A percentile compares a stretch with the other conserved stretches of the same genome.
Evolutionary conservation across 768 basidiomycete genomes (phyloP).

Genomic region (Leccinum fibrillosum): DNA sequence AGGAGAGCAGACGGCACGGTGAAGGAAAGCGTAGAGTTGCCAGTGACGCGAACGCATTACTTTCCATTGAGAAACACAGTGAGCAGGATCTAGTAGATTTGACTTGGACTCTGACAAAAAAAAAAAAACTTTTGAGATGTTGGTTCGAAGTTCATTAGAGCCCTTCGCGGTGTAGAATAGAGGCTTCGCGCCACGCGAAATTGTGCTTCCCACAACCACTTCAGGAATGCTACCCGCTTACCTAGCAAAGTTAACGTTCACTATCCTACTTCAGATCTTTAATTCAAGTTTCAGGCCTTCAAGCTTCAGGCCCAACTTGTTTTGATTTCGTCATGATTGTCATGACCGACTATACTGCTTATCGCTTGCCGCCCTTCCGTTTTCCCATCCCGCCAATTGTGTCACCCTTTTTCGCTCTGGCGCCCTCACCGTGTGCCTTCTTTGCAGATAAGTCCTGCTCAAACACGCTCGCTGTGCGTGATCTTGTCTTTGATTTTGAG

Average conservation of each 20-base stretch:
- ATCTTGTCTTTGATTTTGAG: slow-evolving; percentile 29
- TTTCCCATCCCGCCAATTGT: slow-evolving; percentile 51
- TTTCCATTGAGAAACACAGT: slow-evolving; percentile 32
- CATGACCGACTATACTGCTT: neutral
- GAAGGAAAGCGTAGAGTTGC: slow-evolving; percentile 55
- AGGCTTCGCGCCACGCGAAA: slow-evolving; percentile 28
- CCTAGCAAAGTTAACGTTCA: neutral
- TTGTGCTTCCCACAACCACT: slow-evolving; percentile 21
- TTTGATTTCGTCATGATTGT: neutral
- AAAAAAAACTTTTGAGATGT: slow-evolving; percentile 5
- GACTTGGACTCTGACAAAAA: slow-evolving; percentile 6
- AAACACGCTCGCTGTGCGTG: slow-evolving; percentile 44
- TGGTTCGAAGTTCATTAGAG: slow-evolving; percentile 21
- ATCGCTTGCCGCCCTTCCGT: slow-evolving; percentile 41
- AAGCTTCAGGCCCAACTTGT: neutral
- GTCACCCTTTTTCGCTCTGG: slow-evolving; percentile 63
- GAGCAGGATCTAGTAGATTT: neutral
- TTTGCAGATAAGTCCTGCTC: slow-evolving; percentile 56
- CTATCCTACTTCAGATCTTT: slow-evolving; percentile 1
- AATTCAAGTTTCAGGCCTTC: neutral
- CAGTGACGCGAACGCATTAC: slow-evolving; percentile 51
- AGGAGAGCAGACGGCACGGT: slow-evolving; percentile 52
- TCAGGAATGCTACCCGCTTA: slow-evolving; percentile 5
- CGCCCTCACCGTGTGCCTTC: slow-evolving; percentile 48
- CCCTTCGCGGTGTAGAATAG: slow-evolving; percentile 17